phyloP scores from a whole-genome alignment of 2,329 filamentous ascomycete species.

The Eutypella sp. region DNA sequence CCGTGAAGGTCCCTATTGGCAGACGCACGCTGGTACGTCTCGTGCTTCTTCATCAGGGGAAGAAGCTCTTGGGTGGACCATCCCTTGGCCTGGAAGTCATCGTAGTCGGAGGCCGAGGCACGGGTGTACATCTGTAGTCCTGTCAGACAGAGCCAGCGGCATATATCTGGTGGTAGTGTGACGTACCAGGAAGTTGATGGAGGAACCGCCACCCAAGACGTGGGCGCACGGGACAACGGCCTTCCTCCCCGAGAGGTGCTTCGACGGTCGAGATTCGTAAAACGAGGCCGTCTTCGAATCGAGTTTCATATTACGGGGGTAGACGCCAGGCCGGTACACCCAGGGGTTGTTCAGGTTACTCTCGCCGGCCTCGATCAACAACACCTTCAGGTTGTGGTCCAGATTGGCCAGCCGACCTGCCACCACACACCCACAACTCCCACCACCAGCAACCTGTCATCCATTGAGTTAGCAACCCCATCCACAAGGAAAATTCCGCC shows the following conservation, averaged over 20 bases:
- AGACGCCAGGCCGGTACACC: conserved; percentile 72
- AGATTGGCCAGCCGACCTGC: conserved; percentile 64
- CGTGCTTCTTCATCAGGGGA: conserved; percentile 74
- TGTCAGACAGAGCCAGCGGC: conserved; percentile 3
- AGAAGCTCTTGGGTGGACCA: conserved; percentile 72
- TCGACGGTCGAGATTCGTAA: conserved; percentile 71
- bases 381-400: conserved; percentile 67
- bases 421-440: conserved; percentile 59
- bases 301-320: conserved; percentile 68
- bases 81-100: conserved; percentile 75
- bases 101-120: conserved; percentile 67
- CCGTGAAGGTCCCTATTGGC: conserved; percentile 67
- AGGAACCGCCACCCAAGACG: conserved; percentile 66
- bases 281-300: conserved; percentile 79
- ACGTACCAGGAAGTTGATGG: conserved; percentile 70
- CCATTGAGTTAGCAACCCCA: background rate
- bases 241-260: conserved; percentile 65
- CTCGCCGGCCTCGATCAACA: conserved; percentile 29
- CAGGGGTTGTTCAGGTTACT: conserved; percentile 68
- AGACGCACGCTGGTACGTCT: conserved; percentile 66
- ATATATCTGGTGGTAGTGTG: conserved; percentile 7
- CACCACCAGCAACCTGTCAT: conserved; percentile 61
- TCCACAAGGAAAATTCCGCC: too few species aligned
- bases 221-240: conserved; percentile 73
- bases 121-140: conserved; percentile 62